Conservation (phyloP, 2,329 filamentous ascomycete genomes). For the Alternaria viburni region DNA sequence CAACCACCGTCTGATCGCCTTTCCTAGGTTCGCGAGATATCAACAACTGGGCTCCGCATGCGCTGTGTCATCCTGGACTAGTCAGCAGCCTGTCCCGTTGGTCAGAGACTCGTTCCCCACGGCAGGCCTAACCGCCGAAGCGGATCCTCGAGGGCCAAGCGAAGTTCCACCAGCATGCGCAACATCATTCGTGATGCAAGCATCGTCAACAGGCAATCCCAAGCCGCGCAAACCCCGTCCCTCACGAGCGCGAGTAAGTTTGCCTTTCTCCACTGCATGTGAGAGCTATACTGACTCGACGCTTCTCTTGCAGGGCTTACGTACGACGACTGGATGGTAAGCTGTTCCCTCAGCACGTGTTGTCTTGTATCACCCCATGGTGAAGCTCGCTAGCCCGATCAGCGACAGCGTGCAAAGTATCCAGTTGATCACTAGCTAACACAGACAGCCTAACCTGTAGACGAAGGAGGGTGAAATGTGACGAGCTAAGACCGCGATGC, state of each 20-base stretch:
- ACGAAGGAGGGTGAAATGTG: conserved; percentile 59
- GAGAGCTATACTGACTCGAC: neutral
- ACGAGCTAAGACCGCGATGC: conserved; percentile 55
- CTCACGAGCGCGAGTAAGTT: conserved; percentile 46
- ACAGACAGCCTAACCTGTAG: conserved; percentile 52
- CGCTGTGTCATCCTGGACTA: conserved; percentile 9
- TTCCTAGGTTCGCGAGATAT: neutral
- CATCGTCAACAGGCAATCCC: conserved; percentile 30
- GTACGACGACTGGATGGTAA: conserved; percentile 55
- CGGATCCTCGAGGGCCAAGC: conserved; percentile 30
- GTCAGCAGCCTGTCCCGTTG: conserved; percentile 1
- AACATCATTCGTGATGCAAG: conserved; percentile 32
- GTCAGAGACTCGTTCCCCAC: conserved; percentile 15
- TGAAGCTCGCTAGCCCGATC: neutral
- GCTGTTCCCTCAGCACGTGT: conserved; percentile 16
- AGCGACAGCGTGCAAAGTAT: neutral
- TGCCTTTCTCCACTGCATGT: neutral
- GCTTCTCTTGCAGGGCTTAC: conserved; percentile 40
- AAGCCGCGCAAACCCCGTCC: conserved; percentile 49
- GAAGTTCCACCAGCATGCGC: conserved; percentile 34
- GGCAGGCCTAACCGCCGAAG: conserved; percentile 19
- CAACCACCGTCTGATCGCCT: neutral
- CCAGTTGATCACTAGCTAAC: conserved; percentile 13
- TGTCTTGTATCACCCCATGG: neutral
- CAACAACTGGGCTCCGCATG: neutral